phyloP scores from a whole-genome alignment of 176 grass and related monocot genomes.

The Avena atlantica region DNA sequence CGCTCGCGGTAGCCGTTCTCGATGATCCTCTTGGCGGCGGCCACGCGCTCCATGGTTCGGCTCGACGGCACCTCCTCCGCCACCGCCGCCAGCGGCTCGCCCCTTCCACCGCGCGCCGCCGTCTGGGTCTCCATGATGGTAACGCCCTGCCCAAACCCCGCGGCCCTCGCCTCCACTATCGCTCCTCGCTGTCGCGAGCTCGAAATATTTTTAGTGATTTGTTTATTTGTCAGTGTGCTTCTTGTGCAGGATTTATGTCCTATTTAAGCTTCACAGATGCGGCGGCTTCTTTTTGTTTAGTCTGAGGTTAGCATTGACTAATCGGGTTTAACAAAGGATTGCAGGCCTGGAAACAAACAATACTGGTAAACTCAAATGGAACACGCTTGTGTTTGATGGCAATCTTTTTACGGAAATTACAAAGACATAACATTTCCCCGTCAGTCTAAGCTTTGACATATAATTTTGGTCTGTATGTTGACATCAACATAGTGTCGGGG shows the following conservation, averaged over 20 bases:
- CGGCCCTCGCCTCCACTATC: slow-evolving; percentile 20
- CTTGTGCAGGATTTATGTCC: too few relatives aligned
- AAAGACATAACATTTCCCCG: too few relatives aligned
- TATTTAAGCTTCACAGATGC: background rate
- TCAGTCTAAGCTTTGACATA: too few relatives aligned
- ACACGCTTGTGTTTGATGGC: too few relatives aligned
- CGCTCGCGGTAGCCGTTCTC: slow-evolving; percentile 98
- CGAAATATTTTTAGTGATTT: background rate
- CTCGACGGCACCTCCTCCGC: slow-evolving; percentile 61
- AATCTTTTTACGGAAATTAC: too few relatives aligned
- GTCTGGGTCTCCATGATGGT: slow-evolving; percentile 59
- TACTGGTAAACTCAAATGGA: background rate
- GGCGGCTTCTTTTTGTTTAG: background rate
- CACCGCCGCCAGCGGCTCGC: slow-evolving; percentile 55
- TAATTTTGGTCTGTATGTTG: too few relatives aligned
- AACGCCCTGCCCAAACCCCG: background rate
- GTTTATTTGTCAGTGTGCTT: too few relatives aligned
- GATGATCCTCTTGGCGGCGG: slow-evolving; percentile 97
- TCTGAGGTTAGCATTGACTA: slow-evolving; percentile 17
- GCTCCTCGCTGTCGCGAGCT: slow-evolving; percentile 36
- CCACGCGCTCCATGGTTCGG: slow-evolving; percentile 96
- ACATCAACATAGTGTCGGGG: too few relatives aligned
- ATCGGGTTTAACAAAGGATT: background rate
- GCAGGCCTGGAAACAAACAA: slow-evolving; percentile 31
- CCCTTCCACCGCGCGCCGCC: background rate